Conservation (phyloP, 73 alveolate genomes). For the Loxodes magnus region DNA sequence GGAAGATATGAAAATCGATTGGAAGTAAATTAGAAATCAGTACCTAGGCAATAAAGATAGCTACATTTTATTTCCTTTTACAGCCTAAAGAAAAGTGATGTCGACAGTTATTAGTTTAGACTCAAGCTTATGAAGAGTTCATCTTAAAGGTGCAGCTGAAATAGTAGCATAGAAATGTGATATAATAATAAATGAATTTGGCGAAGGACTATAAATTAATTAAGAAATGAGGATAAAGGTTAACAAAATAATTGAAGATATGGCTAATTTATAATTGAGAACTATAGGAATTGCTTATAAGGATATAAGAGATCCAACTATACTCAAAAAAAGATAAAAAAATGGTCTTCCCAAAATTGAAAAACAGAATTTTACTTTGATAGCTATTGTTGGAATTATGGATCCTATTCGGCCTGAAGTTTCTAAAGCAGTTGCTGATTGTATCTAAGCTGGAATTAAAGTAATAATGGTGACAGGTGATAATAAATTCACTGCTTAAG, state of each 20-base stretch:
- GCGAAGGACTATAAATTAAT: constrained; percentile 18
- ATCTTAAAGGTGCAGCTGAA: constrained; percentile 88
- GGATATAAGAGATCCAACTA: constrained; percentile 29
- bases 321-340: background rate
- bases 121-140: constrained; percentile 41
- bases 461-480: constrained; percentile 98
- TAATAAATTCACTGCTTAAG: constrained; percentile 84
- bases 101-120: constrained; percentile 58
- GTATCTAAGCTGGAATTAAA: constrained; percentile 78
- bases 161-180: constrained; percentile 53
- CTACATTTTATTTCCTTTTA: constrained; percentile 75
- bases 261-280: constrained; percentile 59
- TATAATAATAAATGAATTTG: constrained; percentile 9
- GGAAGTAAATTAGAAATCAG: constrained; percentile 17
- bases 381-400: constrained; percentile 67
- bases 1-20: constrained; percentile 24
- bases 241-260: constrained; percentile 43
- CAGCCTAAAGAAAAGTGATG: constrained; percentile 80
- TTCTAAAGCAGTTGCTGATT: constrained; percentile 64
- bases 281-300: constrained; percentile 72
- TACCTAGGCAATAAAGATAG: constrained; percentile 15
- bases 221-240: constrained; percentile 11
- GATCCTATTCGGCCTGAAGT: constrained; percentile 83
- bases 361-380: constrained; percentile 31
- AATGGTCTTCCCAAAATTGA: background rate